Evolutionary conservation across 2,329 filamentous ascomycete species (phyloP).

Genomic region (Fusarium temperatum): DNA sequence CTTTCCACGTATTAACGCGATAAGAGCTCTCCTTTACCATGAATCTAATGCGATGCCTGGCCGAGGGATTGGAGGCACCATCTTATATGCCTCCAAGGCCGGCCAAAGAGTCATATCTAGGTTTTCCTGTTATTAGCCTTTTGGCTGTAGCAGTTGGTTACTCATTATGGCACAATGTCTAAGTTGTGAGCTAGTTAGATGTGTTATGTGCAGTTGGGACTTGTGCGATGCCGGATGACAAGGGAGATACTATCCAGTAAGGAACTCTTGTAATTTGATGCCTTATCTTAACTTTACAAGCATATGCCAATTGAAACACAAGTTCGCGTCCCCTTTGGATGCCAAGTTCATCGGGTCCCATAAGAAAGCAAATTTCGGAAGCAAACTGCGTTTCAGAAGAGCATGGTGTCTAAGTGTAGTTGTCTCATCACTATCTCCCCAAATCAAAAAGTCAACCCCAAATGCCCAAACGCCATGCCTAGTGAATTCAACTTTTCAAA

Average conservation of each 20-base stretch:
- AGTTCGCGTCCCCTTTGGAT: no score
- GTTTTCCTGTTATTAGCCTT: no score
- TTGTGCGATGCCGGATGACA: neutral
- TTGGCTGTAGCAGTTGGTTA: no score
- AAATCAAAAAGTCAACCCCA: neutral
- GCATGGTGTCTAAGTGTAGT: neutral
- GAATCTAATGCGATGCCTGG: neutral
- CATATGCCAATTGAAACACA: neutral
- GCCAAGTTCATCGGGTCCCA: neutral
- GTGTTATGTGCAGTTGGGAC: no score
- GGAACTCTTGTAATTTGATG: neutral
- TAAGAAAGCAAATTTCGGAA: neutral
- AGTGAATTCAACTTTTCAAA: conserved; percentile 12
- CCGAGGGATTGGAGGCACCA: no score
- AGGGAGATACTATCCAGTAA: neutral
- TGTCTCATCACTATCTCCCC: neutral
- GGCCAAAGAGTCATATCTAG: no score
- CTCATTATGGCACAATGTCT: no score
- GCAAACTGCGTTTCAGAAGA: neutral
- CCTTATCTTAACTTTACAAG: neutral
- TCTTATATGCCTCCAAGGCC: no score
- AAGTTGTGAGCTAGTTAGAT: no score
- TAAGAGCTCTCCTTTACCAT: neutral
- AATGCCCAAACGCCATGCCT: conserved; percentile 26
- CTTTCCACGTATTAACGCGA: conserved; percentile 9